Percentiles rank a stretch among this genome's conserved stretches.
These are phyloP conservation scores for Nakazawaea holstii DNA, from an alignment of 805 yeast species.

Conservation along the genomic window DNA sequence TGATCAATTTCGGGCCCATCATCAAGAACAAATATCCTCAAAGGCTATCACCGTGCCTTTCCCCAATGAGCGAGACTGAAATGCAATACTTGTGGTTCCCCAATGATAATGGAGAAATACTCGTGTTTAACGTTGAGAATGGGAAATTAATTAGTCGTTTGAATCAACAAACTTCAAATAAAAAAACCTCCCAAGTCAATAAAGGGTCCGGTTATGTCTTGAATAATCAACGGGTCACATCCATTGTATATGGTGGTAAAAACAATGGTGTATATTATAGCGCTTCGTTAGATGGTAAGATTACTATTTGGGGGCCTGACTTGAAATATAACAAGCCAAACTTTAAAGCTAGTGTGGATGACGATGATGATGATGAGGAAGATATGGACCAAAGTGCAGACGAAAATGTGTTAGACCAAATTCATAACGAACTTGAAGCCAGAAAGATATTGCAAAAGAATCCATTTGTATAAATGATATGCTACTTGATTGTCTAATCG, in stretches of 20 bases:
- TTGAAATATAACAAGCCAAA: not conserved
- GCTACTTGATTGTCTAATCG: not conserved
- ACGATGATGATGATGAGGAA: conserved; percentile 1
- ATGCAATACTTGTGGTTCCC: conserved; percentile 62
- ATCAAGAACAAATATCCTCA: conserved; percentile 61
- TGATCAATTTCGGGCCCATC: conserved; percentile 73
- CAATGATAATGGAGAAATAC: conserved; percentile 68
- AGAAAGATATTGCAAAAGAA: conserved; percentile 2
- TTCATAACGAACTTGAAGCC: conserved; percentile 26
- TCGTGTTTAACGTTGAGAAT: conserved; percentile 50
- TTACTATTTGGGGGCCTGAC: conserved; percentile 49
- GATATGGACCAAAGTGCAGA: not conserved
- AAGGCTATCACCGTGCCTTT: conserved; percentile 48
- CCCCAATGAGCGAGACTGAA: conserved; percentile 47
- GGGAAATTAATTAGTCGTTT: conserved; percentile 61
- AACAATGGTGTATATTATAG: conserved; percentile 42
- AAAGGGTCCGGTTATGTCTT: conserved; percentile 1
- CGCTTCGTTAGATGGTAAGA: conserved; percentile 66
- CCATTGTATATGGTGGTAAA: conserved; percentile 44
- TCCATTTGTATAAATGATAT: conserved; percentile 1
- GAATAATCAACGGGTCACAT: conserved; percentile 33
- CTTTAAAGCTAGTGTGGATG: conserved; percentile 12
- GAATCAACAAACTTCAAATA: conserved; percentile 35
- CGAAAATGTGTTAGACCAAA: conserved; percentile 19
- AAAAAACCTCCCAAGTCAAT: conserved; percentile 9